These are phyloP conservation scores for Xylaria palmicola DNA, from an alignment of 495 filamentous ascomycete genomes.

Conservation along the genomic window DNA sequence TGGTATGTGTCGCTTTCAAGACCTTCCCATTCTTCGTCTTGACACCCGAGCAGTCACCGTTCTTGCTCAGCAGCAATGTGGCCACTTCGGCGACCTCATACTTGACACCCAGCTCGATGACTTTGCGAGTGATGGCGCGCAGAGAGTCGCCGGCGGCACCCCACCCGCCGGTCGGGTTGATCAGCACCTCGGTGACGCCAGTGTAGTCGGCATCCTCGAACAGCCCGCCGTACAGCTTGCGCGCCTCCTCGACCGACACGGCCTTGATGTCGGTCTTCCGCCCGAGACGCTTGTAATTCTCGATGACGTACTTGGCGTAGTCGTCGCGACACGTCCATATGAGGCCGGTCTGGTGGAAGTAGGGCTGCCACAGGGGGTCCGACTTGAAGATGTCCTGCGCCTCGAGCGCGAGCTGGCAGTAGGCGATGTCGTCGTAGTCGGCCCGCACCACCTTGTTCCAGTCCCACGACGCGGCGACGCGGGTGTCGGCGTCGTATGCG, in stretches of 20 bases:
- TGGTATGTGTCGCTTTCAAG: conserved; percentile 45
- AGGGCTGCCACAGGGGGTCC: conserved; percentile 54
- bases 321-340: conserved; percentile 45
- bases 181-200: conserved; percentile 45
- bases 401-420: conserved; percentile 59
- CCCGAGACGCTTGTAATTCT: conserved; percentile 50
- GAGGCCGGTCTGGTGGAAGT: conserved; percentile 58
- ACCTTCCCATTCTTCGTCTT: conserved; percentile 39
- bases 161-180: conserved; percentile 61
- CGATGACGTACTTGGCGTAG: conserved; percentile 44
- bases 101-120: conserved; percentile 52
- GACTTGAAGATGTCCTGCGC: conserved; percentile 53
- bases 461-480: conserved; percentile 61
- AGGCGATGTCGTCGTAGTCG: conserved; percentile 60
- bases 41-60: conserved; percentile 47
- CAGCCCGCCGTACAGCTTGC: conserved; percentile 47
- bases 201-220: conserved; percentile 55
- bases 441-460: conserved; percentile 68
- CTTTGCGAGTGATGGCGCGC: conserved; percentile 42
- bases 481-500: conserved; percentile 39
- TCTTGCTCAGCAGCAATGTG: conserved; percentile 40
- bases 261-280: conserved; percentile 38
- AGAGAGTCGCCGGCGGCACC: conserved; percentile 59
- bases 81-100: conserved; percentile 50
- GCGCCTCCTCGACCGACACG: conserved; percentile 45